Evolutionary conservation across 352 stramenopile genomes (phyloP).

Genomic region (Thraustochytrium sp.): DNA sequence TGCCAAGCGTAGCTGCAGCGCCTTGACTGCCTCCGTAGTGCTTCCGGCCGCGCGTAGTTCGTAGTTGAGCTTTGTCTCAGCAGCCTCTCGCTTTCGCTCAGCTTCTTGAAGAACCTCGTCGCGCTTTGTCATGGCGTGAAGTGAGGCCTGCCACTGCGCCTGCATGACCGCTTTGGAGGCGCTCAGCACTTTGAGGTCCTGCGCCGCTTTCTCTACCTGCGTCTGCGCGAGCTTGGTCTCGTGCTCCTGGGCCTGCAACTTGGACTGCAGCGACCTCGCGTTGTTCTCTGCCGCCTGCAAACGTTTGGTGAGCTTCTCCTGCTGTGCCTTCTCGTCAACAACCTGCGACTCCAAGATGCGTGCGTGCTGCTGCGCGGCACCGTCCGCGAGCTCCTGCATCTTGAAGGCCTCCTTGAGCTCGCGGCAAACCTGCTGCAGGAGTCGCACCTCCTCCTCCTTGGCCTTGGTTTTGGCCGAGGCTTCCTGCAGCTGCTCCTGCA

Average conservation of each 20-base stretch:
- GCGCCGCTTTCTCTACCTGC: background rate
- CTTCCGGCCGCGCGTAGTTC: background rate
- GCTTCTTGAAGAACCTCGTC: slow-evolving; percentile 12
- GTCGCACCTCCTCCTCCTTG: background rate
- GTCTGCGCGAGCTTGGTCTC: slow-evolving; percentile 19
- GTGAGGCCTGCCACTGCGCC: slow-evolving; percentile 13
- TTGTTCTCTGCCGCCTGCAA: background rate
- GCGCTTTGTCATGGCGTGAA: background rate
- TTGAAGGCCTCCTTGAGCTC: slow-evolving; percentile 27
- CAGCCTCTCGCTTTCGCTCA: background rate
- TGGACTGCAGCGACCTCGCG: background rate
- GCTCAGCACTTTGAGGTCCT: background rate
- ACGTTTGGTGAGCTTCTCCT: background rate
- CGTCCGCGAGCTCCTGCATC: background rate
- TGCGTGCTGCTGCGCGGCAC: background rate
- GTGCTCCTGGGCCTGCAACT: background rate
- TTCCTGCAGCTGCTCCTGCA: background rate
- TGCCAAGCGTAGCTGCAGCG: background rate
- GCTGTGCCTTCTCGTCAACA: background rate
- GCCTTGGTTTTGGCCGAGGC: background rate
- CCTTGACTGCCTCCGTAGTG: background rate
- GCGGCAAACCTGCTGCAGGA: background rate
- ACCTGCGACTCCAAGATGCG: background rate
- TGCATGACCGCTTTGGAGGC: slow-evolving; percentile 4
- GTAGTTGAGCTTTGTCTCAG: background rate